These are phyloP conservation scores for Amylocystis lapponica DNA, from an alignment of 768 basidiomycete species.

Conservation along the genomic window DNA sequence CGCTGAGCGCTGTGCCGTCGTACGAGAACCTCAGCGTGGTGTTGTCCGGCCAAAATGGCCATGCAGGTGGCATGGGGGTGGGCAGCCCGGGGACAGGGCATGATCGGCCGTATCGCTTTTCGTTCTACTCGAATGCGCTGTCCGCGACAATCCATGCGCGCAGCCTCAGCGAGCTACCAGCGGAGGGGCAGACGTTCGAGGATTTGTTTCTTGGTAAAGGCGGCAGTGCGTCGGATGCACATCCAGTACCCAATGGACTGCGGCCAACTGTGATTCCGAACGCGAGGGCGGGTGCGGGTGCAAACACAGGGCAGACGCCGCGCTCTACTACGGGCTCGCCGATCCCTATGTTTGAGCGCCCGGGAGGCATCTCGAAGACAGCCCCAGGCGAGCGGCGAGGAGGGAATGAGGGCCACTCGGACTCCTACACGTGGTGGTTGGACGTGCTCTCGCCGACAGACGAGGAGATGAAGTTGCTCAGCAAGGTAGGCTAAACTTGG, in stretches of 20 bases:
- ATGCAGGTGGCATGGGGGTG: slow-evolving; percentile 3
- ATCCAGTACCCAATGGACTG: no score
- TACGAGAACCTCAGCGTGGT: slow-evolving; percentile 30
- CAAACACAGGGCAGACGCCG: slow-evolving; percentile 5
- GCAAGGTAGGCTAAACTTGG: slow-evolving; percentile 52
- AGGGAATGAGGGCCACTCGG: slow-evolving; percentile 36
- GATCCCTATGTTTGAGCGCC: slow-evolving; percentile 1
- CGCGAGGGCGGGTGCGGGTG: slow-evolving; percentile 1
- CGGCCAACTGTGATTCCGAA: not conserved
- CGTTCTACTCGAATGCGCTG: slow-evolving; percentile 93
- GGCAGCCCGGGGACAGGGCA: slow-evolving; percentile 33
- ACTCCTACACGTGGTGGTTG: slow-evolving; percentile 93
- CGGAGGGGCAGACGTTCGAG: slow-evolving; percentile 88
- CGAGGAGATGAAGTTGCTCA: slow-evolving; percentile 96
- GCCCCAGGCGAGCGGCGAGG: slow-evolving; percentile 10
- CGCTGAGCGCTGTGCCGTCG: slow-evolving; percentile 36
- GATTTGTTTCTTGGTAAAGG: slow-evolving; percentile 70
- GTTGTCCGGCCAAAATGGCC: not conserved
- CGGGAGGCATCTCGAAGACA: slow-evolving; percentile 13
- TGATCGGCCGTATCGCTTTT: slow-evolving; percentile 93
- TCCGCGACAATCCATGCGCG: slow-evolving; percentile 93
- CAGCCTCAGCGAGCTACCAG: slow-evolving; percentile 88
- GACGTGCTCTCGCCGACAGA: slow-evolving; percentile 93
- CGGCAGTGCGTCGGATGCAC: no score
- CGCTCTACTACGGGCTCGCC: slow-evolving; percentile 11